Percentiles rank a stretch among this genome's conserved stretches.
Evolutionary conservation across 2,329 filamentous ascomycete genomes (phyloP).

Genomic region (Clarireedia paspali): DNA sequence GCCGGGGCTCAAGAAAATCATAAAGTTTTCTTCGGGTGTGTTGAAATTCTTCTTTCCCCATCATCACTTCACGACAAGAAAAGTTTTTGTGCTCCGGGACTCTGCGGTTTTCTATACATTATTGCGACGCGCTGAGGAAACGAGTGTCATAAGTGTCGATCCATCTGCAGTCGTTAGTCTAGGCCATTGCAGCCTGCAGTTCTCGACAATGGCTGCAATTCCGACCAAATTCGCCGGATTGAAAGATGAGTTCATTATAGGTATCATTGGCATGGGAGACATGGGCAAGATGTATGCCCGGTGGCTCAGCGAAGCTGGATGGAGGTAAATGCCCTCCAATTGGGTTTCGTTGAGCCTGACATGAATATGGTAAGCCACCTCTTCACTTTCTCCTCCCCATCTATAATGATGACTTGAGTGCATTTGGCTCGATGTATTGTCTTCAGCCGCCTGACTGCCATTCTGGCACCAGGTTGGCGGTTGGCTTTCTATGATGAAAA

Average conservation of each 20-base stretch:
- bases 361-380: constrained; percentile 23
- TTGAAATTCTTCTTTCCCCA: neutral
- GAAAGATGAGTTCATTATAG: constrained; percentile 59
- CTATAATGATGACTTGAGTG: constrained; percentile 98
- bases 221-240: constrained; percentile 7
- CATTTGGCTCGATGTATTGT: constrained; percentile 99
- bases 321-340: constrained; percentile 64
- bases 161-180: no score
- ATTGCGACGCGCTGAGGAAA: neutral
- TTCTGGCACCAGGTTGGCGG: constrained; percentile 62
- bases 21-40: constrained; percentile 6
- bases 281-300: constrained; percentile 99
- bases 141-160: neutral
- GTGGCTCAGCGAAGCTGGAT: constrained; percentile 81
- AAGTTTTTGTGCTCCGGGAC: neutral
- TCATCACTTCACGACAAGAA: constrained; percentile 4
- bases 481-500: constrained; percentile 93
- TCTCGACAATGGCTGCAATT: constrained; percentile 1
- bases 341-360: constrained; percentile 28
- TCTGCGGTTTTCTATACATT: neutral
- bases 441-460: constrained; percentile 55
- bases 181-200: no score
- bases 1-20: constrained; percentile 4
- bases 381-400: constrained; percentile 22
- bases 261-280: constrained; percentile 97